Conservation (phyloP, 2,329 filamentous ascomycete genomes). For the Fusarium aywerte region DNA sequence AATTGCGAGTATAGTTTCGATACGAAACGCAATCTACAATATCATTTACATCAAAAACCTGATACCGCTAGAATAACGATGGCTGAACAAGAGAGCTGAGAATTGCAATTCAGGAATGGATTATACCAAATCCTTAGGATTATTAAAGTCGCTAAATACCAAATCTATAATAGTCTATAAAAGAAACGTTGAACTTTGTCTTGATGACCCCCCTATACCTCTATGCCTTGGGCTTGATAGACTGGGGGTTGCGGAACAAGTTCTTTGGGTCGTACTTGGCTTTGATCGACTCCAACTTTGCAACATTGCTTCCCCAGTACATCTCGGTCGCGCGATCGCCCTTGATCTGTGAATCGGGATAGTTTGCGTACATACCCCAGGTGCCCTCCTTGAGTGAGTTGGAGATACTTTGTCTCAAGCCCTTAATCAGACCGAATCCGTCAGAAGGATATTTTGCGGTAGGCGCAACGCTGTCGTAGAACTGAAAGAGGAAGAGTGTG, state of each 20-base stretch:
- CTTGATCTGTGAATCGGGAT: slow-evolving; percentile 53
- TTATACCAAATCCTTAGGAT: neutral
- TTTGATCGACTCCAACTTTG: slow-evolving; percentile 51
- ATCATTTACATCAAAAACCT: no score
- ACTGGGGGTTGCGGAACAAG: slow-evolving; percentile 55
- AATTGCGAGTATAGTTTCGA: no score
- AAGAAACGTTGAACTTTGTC: neutral
- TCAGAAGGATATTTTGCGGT: slow-evolving; percentile 47
- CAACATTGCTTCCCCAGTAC: slow-evolving; percentile 54
- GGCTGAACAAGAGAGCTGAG: neutral
- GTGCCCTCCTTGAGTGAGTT: slow-evolving; percentile 39
- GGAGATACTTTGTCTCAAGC: slow-evolving; percentile 51
- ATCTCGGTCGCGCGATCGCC: slow-evolving; percentile 48
- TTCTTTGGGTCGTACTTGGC: slow-evolving; percentile 51
- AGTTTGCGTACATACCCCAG: slow-evolving; percentile 57
- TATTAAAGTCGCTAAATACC: neutral
- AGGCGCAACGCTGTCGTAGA: slow-evolving; percentile 55
- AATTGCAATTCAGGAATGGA: no score
- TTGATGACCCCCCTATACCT: rapidly evolving
- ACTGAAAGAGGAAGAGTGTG: slow-evolving; percentile 62
- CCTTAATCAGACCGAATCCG: slow-evolving; percentile 50
- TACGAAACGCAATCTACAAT: no score
- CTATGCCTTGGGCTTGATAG: slow-evolving; percentile 31
- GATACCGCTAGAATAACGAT: no score
- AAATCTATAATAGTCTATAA: neutral